These are phyloP conservation scores for Chaetomiaceae sp. DNA, from an alignment of 2,329 filamentous ascomycete genomes.

Conservation along the genomic window DNA sequence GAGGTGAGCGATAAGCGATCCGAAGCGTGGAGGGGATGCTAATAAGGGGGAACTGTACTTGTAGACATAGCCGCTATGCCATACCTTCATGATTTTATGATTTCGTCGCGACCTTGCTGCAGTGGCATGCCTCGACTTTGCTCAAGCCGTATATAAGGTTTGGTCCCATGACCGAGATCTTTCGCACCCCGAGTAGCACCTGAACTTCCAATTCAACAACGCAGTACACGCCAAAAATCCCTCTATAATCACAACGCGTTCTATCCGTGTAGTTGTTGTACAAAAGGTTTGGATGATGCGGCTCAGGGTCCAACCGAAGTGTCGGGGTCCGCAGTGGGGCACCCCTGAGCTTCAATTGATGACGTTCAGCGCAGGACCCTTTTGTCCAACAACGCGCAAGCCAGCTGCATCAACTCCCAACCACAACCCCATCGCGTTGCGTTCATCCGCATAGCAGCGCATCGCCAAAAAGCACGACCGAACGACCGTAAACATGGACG, in stretches of 20 bases:
- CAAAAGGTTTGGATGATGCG: too few species aligned
- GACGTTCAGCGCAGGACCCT: slow-evolving; percentile 5
- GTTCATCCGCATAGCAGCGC: neutral
- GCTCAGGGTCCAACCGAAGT: too few species aligned
- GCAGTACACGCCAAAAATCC: too few species aligned
- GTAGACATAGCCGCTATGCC: neutral
- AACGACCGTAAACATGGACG: slow-evolving; percentile 48
- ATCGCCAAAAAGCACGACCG: neutral
- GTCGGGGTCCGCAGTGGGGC: slow-evolving; percentile 5
- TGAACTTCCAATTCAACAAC: too few species aligned
- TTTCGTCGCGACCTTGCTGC: too few species aligned
- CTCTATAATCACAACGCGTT: too few species aligned
- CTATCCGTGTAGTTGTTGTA: too few species aligned
- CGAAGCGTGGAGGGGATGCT: neutral
- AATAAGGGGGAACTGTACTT: neutral
- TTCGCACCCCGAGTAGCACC: too few species aligned
- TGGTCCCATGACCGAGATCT: too few species aligned
- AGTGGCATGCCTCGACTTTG: too few species aligned
- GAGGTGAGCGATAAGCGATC: neutral
- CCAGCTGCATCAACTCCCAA: neutral
- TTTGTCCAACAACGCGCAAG: neutral
- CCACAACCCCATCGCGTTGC: neutral
- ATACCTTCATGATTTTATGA: neutral
- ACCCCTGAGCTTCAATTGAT: neutral
- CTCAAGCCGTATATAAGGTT: too few species aligned